phyloP scores from a whole-genome alignment of 768 basidiomycete genomes.

The Leccinum obscurum region DNA sequence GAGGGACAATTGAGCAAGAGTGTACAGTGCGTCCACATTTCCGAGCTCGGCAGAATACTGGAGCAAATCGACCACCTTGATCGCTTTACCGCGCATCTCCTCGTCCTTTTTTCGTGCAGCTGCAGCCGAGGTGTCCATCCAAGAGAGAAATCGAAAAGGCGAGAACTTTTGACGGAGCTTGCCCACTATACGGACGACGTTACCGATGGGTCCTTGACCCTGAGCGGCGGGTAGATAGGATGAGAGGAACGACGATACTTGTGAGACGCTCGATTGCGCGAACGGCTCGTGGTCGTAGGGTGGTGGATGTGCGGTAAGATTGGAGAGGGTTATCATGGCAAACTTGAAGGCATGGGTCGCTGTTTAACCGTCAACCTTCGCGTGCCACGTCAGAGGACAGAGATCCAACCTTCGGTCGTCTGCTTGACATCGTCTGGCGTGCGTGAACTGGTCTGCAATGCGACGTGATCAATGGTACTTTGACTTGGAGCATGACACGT shows the following conservation, averaged over 20 bases:
- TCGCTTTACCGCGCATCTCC: slow-evolving; percentile 66
- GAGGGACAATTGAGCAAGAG: slow-evolving; percentile 64
- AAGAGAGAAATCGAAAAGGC: slow-evolving; percentile 46
- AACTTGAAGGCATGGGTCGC: slow-evolving; percentile 76
- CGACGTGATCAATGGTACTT: slow-evolving; percentile 2
- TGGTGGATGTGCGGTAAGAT: slow-evolving; percentile 60
- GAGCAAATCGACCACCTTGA: slow-evolving; percentile 79
- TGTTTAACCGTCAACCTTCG: slow-evolving; percentile 27
- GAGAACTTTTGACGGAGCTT: slow-evolving; percentile 65
- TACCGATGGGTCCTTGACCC: slow-evolving; percentile 76
- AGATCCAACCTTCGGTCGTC: slow-evolving; percentile 49
- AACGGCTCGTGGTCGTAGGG: slow-evolving; percentile 55
- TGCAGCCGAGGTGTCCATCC: slow-evolving; percentile 41
- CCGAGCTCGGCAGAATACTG: slow-evolving; percentile 82
- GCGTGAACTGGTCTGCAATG: slow-evolving; percentile 16
- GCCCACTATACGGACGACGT: slow-evolving; percentile 62
- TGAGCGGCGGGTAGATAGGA: slow-evolving; percentile 70
- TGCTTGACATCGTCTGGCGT: slow-evolving; percentile 38
- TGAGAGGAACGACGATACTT: slow-evolving; percentile 54
- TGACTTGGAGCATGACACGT: not conserved
- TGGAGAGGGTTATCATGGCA: slow-evolving; percentile 65
- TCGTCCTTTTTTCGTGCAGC: slow-evolving; percentile 59
- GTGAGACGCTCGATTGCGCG: slow-evolving; percentile 37
- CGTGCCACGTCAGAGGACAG: not conserved
- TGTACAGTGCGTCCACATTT: slow-evolving; percentile 69